These are phyloP conservation scores for Chalciporus pseudorubinellus DNA, from an alignment of 768 basidiomycete species.

Conservation along the genomic window DNA sequence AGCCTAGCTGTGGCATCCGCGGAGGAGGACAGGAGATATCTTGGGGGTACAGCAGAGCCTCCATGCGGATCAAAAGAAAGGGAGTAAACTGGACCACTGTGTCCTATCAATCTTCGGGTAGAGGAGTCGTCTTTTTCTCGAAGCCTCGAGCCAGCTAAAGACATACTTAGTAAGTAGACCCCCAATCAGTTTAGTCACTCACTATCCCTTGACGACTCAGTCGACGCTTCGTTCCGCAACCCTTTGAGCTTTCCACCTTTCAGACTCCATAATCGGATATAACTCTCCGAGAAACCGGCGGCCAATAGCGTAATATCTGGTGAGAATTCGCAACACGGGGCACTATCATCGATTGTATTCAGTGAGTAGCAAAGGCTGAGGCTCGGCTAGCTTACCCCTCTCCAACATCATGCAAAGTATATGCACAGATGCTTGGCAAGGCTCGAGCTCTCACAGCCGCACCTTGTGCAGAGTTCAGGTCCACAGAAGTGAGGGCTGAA, in stretches of 20 bases:
- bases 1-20: conserved; percentile 88
- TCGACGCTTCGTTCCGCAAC: conserved; percentile 70
- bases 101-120: conserved; percentile 94
- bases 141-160: conserved; percentile 59
- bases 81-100: conserved; percentile 95
- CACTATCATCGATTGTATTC: conserved; percentile 41
- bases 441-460: conserved; percentile 54
- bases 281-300: conserved; percentile 93
- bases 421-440: conserved; percentile 91
- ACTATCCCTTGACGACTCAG: conserved; percentile 70
- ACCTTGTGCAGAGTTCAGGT: conserved; percentile 58
- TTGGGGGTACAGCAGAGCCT: conserved; percentile 83
- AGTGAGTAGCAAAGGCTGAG: conserved; percentile 4
- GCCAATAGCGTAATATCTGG: conserved; percentile 90
- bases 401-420: conserved; percentile 91
- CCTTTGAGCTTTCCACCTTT: conserved; percentile 88
- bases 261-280: conserved; percentile 90
- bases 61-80: conserved; percentile 89
- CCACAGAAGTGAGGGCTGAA: conserved; percentile 53
- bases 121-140: conserved; percentile 75
- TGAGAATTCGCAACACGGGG: conserved; percentile 86
- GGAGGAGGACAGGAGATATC: conserved; percentile 86
- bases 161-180: not conserved
- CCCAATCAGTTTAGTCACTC: conserved; percentile 27
- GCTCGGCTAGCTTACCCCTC: conserved; percentile 67